Evolutionary conservation across 805 yeast genomes (phyloP), one percentile per base, ranked within the genome.

Genomic region (Schwanniomyces polymorphus): DNA sequence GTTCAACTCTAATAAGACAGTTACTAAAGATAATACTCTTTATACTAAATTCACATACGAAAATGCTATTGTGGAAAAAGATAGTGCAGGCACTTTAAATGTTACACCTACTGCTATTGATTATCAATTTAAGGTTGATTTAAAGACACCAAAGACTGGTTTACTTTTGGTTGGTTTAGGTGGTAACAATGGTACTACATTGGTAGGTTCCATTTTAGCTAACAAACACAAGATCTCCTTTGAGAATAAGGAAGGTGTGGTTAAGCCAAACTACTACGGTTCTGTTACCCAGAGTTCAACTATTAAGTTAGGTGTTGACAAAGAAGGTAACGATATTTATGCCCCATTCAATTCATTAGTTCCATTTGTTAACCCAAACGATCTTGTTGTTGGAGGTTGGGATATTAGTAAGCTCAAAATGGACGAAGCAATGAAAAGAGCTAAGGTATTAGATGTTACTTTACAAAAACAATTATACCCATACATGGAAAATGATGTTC

Each of bases 101-200:
- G 95, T 91, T 44, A 82, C 85, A 17, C 96, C 96, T 18, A 79
- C 85, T 45, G 63, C 78, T 47, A 79, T 78, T 53, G 86, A 89
- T 55, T 89, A 89, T 63, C 85, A 90, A 63, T 92, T 91, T 78
- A 88, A 89, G 68, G 85, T 88, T 43, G 95, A 90, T 58, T 78
- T 88, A 64, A 78, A 76, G 47, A 82, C 85, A 38, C 96, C 97
- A 58, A 90, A 86, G 68, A 79, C 90, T 42, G 98, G 98, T 58
- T 75, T 91, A 53, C 70, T 91, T 82, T 78, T 92, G 52, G 97
- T 91, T 29, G 98, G 98, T 57, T 78, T 91, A 55, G 97, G 97
- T 58, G 98, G 98, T 70, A 91, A 91, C 78, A 91, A 91, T 64
- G 98, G 97, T 68, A 80, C 97, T 49, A 91, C 98, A 11, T 78